Evolutionary conservation across 768 basidiomycete genomes (phyloP).

Genomic region (Dioszegia crocea): DNA sequence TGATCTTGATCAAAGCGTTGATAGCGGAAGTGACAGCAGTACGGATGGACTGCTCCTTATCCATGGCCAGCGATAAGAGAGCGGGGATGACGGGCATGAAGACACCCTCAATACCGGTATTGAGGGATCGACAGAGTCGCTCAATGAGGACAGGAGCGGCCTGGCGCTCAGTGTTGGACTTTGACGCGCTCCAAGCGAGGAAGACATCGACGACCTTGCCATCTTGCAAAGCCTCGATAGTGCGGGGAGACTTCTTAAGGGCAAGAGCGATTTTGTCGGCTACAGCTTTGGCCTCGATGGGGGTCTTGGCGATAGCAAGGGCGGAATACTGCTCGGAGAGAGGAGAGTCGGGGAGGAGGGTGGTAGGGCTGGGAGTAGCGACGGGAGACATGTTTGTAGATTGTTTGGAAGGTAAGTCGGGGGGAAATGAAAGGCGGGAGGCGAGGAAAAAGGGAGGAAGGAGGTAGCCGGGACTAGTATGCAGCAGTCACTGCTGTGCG

Average conservation of each 20-base stretch:
- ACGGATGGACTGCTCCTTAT: slow-evolving; percentile 90
- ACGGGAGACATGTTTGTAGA: slow-evolving; percentile 39
- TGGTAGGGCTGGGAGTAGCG: slow-evolving; percentile 25
- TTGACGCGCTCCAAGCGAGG: slow-evolving; percentile 38
- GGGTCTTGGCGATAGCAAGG: slow-evolving; percentile 43
- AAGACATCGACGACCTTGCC: slow-evolving; percentile 41
- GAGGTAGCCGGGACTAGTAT: background rate
- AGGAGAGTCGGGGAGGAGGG: slow-evolving; percentile 41
- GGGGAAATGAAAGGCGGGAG: background rate
- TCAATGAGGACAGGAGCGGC: slow-evolving; percentile 49
- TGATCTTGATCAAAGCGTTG: slow-evolving; percentile 76
- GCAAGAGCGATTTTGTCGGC: slow-evolving; percentile 42
- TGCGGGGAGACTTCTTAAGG: slow-evolving; percentile 41
- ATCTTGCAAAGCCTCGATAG: slow-evolving; percentile 35
- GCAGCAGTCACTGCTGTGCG: background rate
- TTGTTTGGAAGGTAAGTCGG: background rate
- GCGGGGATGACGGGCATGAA: slow-evolving; percentile 69
- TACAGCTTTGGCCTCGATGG: slow-evolving; percentile 46
- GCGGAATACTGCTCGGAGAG: slow-evolving; percentile 30
- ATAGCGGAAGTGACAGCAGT: slow-evolving; percentile 71
- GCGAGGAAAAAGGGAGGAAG: background rate
- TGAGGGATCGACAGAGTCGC: slow-evolving; percentile 46
- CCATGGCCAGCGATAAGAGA: slow-evolving; percentile 74
- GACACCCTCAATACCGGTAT: slow-evolving; percentile 64
- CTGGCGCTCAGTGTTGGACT: slow-evolving; percentile 45